These are phyloP conservation scores for Besnoitia besnoiti DNA, from an alignment of 169 alveolate genomes.

Conservation along the genomic window DNA sequence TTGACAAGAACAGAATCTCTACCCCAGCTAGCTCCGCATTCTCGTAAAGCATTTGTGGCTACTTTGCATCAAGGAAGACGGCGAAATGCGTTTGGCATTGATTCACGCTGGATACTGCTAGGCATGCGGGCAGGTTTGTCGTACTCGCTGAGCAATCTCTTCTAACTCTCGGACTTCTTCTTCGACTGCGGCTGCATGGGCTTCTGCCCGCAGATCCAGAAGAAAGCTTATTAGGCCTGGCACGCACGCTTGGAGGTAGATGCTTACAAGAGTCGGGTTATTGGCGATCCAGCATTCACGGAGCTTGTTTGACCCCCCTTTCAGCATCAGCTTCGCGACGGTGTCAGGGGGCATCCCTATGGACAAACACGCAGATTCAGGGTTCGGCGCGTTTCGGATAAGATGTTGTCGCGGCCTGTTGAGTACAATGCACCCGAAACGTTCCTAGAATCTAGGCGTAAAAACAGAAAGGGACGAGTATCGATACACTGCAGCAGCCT, in stretches of 20 bases:
- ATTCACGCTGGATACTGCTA: no score
- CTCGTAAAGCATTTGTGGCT: no score
- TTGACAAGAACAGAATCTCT: no score
- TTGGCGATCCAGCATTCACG: conserved; percentile 21
- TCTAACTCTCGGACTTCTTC: conserved; percentile 22
- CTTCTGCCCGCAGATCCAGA: conserved; percentile 20
- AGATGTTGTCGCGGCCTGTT: no score
- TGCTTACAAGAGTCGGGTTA: background rate
- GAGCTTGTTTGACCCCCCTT: conserved; percentile 6
- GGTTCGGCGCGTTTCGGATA: no score
- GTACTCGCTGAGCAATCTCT: conserved; percentile 33
- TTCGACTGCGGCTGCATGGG: background rate
- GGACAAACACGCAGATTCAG: no score
- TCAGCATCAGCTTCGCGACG: conserved; percentile 4
- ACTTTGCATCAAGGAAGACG: background rate
- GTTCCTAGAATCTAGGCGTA: no score
- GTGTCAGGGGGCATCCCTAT: conserved; percentile 16
- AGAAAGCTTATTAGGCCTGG: background rate
- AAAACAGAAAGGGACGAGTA: no score
- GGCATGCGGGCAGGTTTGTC: background rate
- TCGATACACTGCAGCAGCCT: no score
- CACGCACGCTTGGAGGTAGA: background rate
- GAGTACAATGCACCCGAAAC: no score
- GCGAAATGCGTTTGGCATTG: no score
- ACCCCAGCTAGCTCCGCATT: no score